Conservation (phyloP, 768 basidiomycete species). For the Calocybe gangraenosa region DNA sequence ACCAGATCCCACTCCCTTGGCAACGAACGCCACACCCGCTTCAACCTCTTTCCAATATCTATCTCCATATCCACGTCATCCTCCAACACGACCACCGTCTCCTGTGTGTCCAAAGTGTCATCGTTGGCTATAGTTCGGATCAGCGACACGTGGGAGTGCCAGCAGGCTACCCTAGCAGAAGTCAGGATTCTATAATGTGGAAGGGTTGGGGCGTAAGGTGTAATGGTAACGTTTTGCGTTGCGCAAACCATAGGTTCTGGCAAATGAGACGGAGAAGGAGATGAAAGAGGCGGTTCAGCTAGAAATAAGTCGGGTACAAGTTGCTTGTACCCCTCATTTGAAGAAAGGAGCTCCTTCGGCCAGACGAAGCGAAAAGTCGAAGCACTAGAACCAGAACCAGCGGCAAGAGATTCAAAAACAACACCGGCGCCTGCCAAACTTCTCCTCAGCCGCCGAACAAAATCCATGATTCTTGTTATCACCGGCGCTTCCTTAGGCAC, state of each 20-base stretch:
- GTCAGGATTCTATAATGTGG: slow-evolving; percentile 52
- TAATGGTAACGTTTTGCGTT: slow-evolving; percentile 29
- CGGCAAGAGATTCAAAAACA: neutral
- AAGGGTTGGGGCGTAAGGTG: slow-evolving; percentile 28
- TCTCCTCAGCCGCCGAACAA: slow-evolving; percentile 33
- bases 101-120: slow-evolving; percentile 18
- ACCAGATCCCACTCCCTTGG: slow-evolving; percentile 71
- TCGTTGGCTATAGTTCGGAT: slow-evolving; percentile 40
- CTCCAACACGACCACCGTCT: slow-evolving; percentile 58
- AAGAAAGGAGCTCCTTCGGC: slow-evolving; percentile 22
- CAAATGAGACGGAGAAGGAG: slow-evolving; percentile 1
- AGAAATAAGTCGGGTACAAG: no score
- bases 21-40: slow-evolving; percentile 44
- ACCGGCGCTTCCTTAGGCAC: slow-evolving; percentile 32
- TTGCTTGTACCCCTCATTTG: slow-evolving; percentile 7
- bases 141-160: slow-evolving; percentile 60
- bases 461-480: slow-evolving; percentile 37
- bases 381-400: neutral
- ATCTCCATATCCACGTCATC: slow-evolving; percentile 79
- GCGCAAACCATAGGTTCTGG: slow-evolving; percentile 14
- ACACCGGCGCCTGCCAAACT: no score
- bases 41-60: slow-evolving; percentile 42
- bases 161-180: slow-evolving; percentile 61
- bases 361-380: slow-evolving; percentile 10
- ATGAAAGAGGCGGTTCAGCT: slow-evolving; percentile 2